phyloP scores from a whole-genome alignment of 2,329 filamentous ascomycete species.

The Botrytis byssoidea region DNA sequence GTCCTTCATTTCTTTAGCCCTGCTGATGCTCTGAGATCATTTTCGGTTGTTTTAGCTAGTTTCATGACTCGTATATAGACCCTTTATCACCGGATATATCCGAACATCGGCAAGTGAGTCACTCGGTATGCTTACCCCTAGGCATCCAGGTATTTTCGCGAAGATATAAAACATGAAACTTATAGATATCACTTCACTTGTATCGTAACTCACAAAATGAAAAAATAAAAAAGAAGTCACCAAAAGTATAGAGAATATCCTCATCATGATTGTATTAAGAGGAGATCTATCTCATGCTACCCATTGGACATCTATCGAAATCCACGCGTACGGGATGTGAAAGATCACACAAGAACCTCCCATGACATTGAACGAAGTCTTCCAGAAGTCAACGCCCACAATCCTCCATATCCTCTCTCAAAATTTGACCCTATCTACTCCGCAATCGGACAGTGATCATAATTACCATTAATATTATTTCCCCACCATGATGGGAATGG shows the following conservation, averaged over 20 bases:
- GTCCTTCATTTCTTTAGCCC: background rate
- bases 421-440: background rate
- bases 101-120: background rate
- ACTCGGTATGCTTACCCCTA: background rate
- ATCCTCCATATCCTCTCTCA: too few relatives aligned
- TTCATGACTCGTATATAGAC: background rate
- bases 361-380: background rate
- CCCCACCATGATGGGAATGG: slow-evolving; percentile 36
- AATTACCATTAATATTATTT: slow-evolving; percentile 32
- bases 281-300: background rate
- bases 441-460: slow-evolving; percentile 31
- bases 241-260: background rate
- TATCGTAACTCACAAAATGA: background rate
- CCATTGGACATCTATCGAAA: background rate
- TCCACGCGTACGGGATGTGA: background rate
- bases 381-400: background rate
- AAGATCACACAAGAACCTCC: background rate
- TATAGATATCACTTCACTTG: background rate
- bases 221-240: background rate
- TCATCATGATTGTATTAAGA: background rate
- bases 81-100: background rate
- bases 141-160: too few relatives aligned
- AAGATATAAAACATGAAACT: background rate
- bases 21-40: background rate
- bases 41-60: too few relatives aligned